Conservation (phyloP, 2,329 filamentous ascomycete genomes). For the Fusarium keratoplasticum region DNA sequence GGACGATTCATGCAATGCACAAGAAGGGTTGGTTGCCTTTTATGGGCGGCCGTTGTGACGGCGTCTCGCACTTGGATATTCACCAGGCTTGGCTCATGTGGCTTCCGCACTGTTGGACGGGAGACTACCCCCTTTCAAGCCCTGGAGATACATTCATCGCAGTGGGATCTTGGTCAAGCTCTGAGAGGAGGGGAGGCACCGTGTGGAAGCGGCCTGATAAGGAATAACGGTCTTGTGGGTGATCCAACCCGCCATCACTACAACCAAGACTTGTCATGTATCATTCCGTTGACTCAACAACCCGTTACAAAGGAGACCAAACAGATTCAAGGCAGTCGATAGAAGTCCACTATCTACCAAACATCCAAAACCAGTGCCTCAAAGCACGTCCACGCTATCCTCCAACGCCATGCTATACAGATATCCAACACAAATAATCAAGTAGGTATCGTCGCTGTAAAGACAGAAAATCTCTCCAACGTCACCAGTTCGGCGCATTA, state of each 20-base stretch:
- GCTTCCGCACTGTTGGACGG: background rate
- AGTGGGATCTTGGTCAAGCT: background rate
- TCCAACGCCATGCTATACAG: conserved; percentile 32
- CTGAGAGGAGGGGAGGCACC: background rate
- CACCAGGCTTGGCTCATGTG: background rate
- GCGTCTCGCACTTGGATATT: background rate
- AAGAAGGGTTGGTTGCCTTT: background rate
- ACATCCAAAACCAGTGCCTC: background rate
- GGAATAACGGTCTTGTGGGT: background rate
- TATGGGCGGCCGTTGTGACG: background rate
- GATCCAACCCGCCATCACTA: background rate
- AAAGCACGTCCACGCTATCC: background rate
- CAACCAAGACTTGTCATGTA: background rate
- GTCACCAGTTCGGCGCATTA: conserved; percentile 59
- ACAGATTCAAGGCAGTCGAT: background rate
- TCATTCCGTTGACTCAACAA: background rate
- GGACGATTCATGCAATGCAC: background rate
- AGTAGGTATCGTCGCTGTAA: conserved; percentile 12
- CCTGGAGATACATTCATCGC: background rate
- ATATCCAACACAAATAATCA: conserved; percentile 4
- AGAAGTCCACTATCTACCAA: background rate
- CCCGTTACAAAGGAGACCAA: background rate
- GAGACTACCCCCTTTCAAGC: background rate
- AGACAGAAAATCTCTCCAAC: background rate
- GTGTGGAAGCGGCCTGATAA: background rate